A percentile compares a stretch with the other conserved stretches of the same genome.
These are phyloP conservation scores for Silene coronaria DNA, from an alignment of 179 eudicot genomes.

Conservation along the genomic window DNA sequence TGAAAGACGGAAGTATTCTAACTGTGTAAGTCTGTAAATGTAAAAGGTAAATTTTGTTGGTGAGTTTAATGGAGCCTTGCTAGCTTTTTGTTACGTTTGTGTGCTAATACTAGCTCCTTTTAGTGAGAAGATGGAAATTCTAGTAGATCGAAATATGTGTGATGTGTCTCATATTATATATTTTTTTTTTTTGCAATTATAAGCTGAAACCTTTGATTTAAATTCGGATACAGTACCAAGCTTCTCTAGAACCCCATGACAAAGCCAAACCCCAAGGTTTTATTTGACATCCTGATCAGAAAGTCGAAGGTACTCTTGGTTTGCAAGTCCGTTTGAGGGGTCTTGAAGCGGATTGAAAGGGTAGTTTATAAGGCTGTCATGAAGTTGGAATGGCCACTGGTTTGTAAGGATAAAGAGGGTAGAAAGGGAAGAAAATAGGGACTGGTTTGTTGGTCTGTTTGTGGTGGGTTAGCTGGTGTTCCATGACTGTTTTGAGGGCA, in stretches of 20 bases:
- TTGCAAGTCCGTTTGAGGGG: too few relatives aligned
- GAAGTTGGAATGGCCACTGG: too few relatives aligned
- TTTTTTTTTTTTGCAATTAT: background rate
- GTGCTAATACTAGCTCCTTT: background rate
- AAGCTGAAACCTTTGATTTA: slow-evolving; percentile 1
- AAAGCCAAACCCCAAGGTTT: slow-evolving; percentile 65
- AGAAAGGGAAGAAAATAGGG: too few relatives aligned
- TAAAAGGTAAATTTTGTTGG: background rate
- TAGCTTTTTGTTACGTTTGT: background rate
- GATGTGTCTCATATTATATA: background rate
- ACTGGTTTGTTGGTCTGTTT: too few relatives aligned
- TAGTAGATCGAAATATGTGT: too few relatives aligned
- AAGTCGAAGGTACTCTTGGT: too few relatives aligned
- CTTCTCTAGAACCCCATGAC: slow-evolving; percentile 31
- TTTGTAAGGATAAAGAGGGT: too few relatives aligned
- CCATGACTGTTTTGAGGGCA: too few relatives aligned
- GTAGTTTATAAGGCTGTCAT: too few relatives aligned
- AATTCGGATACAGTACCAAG: background rate
- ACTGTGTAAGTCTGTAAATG: background rate
- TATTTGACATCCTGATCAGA: slow-evolving; percentile 57
- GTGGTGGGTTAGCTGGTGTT: too few relatives aligned
- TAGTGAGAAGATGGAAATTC: background rate
- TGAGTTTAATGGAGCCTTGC: background rate
- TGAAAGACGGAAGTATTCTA: background rate
- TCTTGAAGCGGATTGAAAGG: too few relatives aligned